A percentile compares a stretch with the other conserved stretches of the same genome.
These are phyloP conservation scores for Schrenkiella parvula DNA, from an alignment of 345 rosid species.

Conservation along the genomic window DNA sequence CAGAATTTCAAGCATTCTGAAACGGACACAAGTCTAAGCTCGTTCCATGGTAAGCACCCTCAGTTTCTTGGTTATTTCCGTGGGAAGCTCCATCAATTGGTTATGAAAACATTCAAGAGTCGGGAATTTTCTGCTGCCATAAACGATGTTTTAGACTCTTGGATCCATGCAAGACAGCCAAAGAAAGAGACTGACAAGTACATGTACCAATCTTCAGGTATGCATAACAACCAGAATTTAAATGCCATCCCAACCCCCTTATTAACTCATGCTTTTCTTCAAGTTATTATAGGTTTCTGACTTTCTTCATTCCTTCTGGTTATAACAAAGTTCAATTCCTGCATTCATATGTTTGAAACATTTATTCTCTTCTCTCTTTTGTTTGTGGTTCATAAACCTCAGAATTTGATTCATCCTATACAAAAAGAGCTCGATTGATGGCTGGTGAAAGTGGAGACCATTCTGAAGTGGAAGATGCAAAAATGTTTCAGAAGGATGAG, in stretches of 20 bases:
- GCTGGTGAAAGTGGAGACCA: slow-evolving; percentile 65
- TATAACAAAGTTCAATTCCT: not conserved
- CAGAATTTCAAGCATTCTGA: slow-evolving; percentile 33
- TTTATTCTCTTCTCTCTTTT: slow-evolving; percentile 19
- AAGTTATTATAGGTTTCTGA: not conserved
- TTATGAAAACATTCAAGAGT: slow-evolving; percentile 92
- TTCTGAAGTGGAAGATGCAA: slow-evolving; percentile 54
- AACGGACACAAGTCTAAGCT: slow-evolving; percentile 29
- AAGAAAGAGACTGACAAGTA: slow-evolving; percentile 80
- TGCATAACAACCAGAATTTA: slow-evolving; percentile 10
- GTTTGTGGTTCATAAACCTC: slow-evolving; percentile 30
- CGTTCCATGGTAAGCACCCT: slow-evolving; percentile 71
- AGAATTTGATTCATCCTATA: slow-evolving; percentile 58
- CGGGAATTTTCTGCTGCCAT: slow-evolving; percentile 95
- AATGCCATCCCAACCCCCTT: not conserved
- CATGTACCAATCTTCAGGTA: slow-evolving; percentile 80
- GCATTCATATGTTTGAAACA: slow-evolving; percentile 9
- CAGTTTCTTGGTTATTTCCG: slow-evolving; percentile 92
- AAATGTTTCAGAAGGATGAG: slow-evolving; percentile 44
- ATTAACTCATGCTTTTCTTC: not conserved
- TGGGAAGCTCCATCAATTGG: slow-evolving; percentile 91
- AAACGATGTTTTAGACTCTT: slow-evolving; percentile 95
- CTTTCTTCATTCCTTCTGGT: not conserved
- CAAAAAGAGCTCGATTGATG: slow-evolving; percentile 74
- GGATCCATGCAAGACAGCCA: slow-evolving; percentile 93